Evolutionary conservation across 495 filamentous ascomycete genomes (phyloP), one percentile per base, ranked within the genome.

Genomic region (Aspergillus wentii): DNA sequence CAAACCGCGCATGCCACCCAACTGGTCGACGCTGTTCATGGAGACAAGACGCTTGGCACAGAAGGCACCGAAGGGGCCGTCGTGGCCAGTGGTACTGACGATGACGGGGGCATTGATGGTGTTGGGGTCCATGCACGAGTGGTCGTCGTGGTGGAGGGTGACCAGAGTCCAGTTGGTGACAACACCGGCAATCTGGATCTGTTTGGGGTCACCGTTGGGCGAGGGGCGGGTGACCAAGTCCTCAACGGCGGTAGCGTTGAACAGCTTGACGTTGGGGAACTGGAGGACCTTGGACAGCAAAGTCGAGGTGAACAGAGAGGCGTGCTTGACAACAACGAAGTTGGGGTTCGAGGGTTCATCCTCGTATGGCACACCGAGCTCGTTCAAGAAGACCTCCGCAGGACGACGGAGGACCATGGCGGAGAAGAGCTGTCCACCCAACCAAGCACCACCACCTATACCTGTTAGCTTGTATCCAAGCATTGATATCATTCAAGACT

Each of bases 141-240:
- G 87, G 65, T 90, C 86, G 59, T 89, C 85, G 59, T 94, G 88
- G 64, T 95, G 86, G 71, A 92, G 85, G 40, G 79, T 75, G 35
- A 94, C 88, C 15, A 95, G 74, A 1, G 88, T 92, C 88, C 88
- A 95, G 75, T 95, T 95, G 40, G 85, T 88, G 44, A 95, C 88
- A 3, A 92, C 88, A 54, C 88, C 88, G 8, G 88, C 86, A 45
- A 95, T 78, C 33, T 81, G 78, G 28, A 89, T 55, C 3, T 57
- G 62, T 21, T 73, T 72, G 9, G 46, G 42, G 48, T 45, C 52
- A 38, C 59, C 59, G 29, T 59, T 52, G 22, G 54, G 48, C 35
- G 60, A 46, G 4, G 66, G 72, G 20, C 86, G 83, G 16, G 88
- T 94, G 62, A 94, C 89, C 49, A 95, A 68, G 60, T 95, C 88